Base-by-base conservation (phyloP, 257 asterid species). In the Cruciata laevipes region DNA sequence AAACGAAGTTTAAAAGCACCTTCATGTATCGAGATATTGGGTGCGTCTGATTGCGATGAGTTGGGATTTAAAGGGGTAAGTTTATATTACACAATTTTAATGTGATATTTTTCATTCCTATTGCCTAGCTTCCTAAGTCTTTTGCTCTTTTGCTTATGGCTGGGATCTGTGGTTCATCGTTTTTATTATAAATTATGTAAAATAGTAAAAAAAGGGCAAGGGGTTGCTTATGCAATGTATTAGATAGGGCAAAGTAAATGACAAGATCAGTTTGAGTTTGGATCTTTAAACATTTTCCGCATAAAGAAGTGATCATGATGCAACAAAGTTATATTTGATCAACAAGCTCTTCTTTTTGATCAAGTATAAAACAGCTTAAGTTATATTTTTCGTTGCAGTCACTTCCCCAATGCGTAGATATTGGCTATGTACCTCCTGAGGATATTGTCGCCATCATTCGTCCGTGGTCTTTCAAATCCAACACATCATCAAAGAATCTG, bases 51-150 rank as follows among this genome's bases (percentile, higher is more conserved):
- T 51, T 71, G 77, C 38, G 69, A 69, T 31, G 76, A 81, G 67
- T 71, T 90, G 78, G 87, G 73, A 16, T 61, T 85, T 62, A 70
- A 74, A 68, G 94, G 87, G 97, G 95, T 90, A 75, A 73, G 86
- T 82, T 65, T 57, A 25, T 61, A n/a, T 51, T 38, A 23, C 14
- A 25, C 69, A 55, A 35, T 53, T 67, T 75, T 6, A 31, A 66
- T 6, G 56, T 65, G 14, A 5, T 65, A 31, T 10, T 72, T 65
- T 5, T 17, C 3, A 3, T 5, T 17, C 18, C 18, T n/a, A 14
- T 0, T 72, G 18, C 25, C 38, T 30, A n/a, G 32, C 17, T 8
- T 40, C 47, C 3, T 10, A 42, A 42, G 51, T 10, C 35, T 70
- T 7, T 21, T 31, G 55, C 18, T 49, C 17, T 37, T 63, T 13